Conservation (phyloP, 108 stramenopile genomes). For the Discostella stelligeroides region DNA sequence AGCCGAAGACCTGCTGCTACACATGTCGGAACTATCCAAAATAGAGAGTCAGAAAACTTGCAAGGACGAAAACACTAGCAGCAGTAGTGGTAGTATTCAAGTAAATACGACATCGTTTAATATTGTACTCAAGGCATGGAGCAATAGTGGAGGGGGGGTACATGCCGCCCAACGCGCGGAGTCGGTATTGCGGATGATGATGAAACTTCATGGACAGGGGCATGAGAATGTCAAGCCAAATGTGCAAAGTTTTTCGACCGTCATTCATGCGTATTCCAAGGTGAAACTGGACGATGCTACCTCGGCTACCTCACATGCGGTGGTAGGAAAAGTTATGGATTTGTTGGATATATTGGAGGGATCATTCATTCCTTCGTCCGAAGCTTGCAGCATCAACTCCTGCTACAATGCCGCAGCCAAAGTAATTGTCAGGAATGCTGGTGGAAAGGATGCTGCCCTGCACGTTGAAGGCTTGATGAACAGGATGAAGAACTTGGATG, state of each 20-base stretch:
- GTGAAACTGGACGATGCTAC: constrained; percentile 17
- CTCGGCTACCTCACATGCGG: too few relatives aligned
- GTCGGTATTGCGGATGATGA: constrained; percentile 37
- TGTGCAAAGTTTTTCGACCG: constrained; percentile 37
- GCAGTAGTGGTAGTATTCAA: not conserved
- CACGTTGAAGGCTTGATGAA: constrained; percentile 31
- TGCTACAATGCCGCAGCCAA: constrained; percentile 45
- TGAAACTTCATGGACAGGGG: constrained; percentile 21
- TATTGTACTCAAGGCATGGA: constrained; percentile 49
- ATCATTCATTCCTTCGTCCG: constrained; percentile 10
- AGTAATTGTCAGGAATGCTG: constrained; percentile 27
- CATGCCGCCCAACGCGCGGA: constrained; percentile 44
- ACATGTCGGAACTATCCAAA: constrained; percentile 40
- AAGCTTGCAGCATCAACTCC: constrained; percentile 25
- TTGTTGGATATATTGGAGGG: constrained; percentile 37
- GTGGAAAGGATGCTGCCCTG: constrained; percentile 14
- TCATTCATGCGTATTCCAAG: constrained; percentile 47
- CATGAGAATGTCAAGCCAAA: constrained; percentile 37
- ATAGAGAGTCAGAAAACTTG: too few relatives aligned
- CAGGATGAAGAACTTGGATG: constrained; percentile 45
- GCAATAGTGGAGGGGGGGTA: constrained; percentile 36
- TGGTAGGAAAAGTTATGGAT: constrained; percentile 32
- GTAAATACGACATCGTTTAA: constrained; percentile 47
- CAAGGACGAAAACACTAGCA: not conserved
- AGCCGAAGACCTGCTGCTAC: constrained; percentile 38